Percentiles rank a stretch among this genome's conserved stretches.
Evolutionary conservation across 805 yeast genomes (phyloP).

Genomic region (Torulaspora franciscae): DNA sequence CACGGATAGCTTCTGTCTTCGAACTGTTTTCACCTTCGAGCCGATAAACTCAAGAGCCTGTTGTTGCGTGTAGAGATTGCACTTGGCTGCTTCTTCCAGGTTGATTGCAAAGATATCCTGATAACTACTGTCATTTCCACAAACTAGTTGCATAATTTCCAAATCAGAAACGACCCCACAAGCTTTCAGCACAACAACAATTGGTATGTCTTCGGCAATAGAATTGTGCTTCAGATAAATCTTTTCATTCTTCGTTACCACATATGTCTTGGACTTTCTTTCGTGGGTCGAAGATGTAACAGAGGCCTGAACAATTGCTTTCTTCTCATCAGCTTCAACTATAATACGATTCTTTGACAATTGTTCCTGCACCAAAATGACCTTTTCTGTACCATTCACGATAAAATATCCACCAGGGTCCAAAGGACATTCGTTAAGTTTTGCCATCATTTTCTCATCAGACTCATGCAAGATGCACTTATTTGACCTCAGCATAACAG

Average conservation of each 20-base stretch:
- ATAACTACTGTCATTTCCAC: constrained; percentile 82
- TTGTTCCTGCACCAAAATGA: constrained; percentile 94
- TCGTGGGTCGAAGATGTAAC: constrained; percentile 98
- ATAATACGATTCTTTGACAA: constrained; percentile 93
- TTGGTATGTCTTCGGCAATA: constrained; percentile 90
- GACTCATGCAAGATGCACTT: constrained; percentile 83
- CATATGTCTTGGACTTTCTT: constrained; percentile 95
- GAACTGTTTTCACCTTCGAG: constrained; percentile 81
- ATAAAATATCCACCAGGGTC: constrained; percentile 99
- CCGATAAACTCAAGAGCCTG: constrained; percentile 94
- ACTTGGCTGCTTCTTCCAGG: constrained; percentile 85
- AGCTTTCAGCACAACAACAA: constrained; percentile 87
- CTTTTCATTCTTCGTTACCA: constrained; percentile 82
- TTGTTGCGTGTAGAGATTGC: constrained; percentile 83
- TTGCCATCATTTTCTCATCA: constrained; percentile 79
- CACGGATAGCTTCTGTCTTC: constrained; percentile 78
- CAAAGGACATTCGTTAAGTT: constrained; percentile 85
- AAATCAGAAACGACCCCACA: constrained; percentile 90
- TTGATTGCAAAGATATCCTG: constrained; percentile 92
- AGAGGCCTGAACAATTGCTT: constrained; percentile 91
- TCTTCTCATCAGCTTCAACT: constrained; percentile 95
- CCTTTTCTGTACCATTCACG: constrained; percentile 97
- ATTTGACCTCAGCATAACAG: constrained; percentile 93
- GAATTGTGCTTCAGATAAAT: constrained; percentile 94
- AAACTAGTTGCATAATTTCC: constrained; percentile 89